phyloP scores from a whole-genome alignment of 257 asterid species.

The Verbena officinalis region DNA sequence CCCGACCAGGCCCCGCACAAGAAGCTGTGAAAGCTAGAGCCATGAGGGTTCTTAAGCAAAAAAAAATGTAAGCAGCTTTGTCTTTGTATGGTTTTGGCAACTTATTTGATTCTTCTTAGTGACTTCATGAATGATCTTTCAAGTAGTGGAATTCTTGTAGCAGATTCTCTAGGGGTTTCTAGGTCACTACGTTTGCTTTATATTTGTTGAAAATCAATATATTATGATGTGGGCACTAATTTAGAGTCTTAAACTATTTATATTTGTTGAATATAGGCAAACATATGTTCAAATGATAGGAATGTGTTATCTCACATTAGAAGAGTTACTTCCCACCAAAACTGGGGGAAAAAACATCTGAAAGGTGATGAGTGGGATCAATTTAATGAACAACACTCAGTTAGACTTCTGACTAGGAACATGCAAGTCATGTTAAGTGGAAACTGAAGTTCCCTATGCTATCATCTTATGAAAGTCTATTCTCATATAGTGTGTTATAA shows the following conservation, averaged over 20 bases:
- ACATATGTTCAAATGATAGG: not conserved
- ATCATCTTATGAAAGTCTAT: not conserved
- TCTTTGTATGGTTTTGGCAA: not conserved
- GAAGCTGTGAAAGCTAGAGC: constrained; percentile 98
- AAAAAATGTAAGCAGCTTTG: constrained; percentile 63
- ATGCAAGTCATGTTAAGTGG: not conserved
- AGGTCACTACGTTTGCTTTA: constrained; percentile 8
- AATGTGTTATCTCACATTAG: too few species aligned
- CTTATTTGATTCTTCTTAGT: not conserved
- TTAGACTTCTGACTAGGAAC: not conserved
- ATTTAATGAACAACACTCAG: not conserved
- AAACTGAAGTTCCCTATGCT: not conserved
- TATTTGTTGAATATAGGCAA: not conserved
- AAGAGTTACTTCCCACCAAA: not conserved
- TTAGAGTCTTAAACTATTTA: not conserved
- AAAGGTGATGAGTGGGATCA: not conserved
- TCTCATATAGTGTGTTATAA: too few species aligned
- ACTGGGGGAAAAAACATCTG: not conserved
- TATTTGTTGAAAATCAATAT: not conserved
- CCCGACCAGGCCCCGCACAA: constrained; percentile 97
- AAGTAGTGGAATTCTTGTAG: not conserved
- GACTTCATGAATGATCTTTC: constrained; percentile 7
- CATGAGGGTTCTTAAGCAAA: constrained; percentile 96
- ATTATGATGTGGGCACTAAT: not conserved
- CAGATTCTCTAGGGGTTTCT: not conserved